Percentiles rank a stretch among this genome's conserved stretches.
These are phyloP conservation scores for Daldinia decipiens DNA, from an alignment of 495 filamentous ascomycete genomes.

Conservation along the genomic window DNA sequence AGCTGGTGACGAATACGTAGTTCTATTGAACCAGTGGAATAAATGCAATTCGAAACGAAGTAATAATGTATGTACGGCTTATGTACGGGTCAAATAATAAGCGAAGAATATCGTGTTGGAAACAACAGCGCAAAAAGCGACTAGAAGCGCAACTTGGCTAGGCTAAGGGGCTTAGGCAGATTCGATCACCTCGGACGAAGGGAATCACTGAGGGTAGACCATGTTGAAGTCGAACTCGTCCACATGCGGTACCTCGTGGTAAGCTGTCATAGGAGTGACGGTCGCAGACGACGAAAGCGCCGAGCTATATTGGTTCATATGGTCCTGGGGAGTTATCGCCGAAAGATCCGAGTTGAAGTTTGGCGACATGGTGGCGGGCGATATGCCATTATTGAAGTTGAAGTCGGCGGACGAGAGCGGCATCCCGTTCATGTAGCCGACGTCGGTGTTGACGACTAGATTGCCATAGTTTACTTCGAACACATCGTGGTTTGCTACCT, in stretches of 20 bases:
- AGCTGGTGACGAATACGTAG: background rate
- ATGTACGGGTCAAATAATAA: background rate
- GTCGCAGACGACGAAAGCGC: constrained; percentile 55
- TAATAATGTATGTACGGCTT: background rate
- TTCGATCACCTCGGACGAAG: constrained; percentile 5
- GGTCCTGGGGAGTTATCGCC: constrained; percentile 33
- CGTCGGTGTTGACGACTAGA: constrained; percentile 40
- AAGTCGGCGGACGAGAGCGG: constrained; percentile 57
- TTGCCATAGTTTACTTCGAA: constrained; percentile 49
- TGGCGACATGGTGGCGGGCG: constrained; percentile 27
- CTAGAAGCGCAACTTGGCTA: background rate
- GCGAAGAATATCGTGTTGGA: background rate
- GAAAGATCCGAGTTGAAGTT: constrained; percentile 36
- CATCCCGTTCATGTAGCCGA: constrained; percentile 45
- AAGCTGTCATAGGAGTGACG: constrained; percentile 50
- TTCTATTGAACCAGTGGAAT: background rate
- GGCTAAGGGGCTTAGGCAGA: background rate
- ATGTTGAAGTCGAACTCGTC: constrained; percentile 43
- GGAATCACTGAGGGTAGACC: constrained; percentile 39
- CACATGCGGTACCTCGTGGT: constrained; percentile 38
- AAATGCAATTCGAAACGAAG: background rate
- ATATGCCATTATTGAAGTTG: constrained; percentile 44
- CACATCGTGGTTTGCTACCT: constrained; percentile 18
- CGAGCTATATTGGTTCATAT: constrained; percentile 50
- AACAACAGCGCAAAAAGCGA: background rate